These are phyloP conservation scores for Lipomyces chichibuensis DNA, from an alignment of 805 yeast species.

Conservation along the genomic window DNA sequence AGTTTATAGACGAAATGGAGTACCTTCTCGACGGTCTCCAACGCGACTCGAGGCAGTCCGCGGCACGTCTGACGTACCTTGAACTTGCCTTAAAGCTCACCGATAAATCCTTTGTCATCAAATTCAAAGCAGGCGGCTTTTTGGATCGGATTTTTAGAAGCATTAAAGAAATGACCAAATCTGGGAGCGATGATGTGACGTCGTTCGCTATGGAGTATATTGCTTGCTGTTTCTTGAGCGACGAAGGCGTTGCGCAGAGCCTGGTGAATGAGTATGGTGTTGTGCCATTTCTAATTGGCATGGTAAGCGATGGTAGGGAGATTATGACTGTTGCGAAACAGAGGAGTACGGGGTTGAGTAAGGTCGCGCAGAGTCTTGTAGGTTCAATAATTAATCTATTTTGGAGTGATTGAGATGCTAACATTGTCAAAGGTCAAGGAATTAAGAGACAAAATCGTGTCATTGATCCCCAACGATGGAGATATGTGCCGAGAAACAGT, in stretches of 20 bases:
- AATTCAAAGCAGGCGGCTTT: constrained; percentile 30
- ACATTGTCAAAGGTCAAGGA: constrained; percentile 18
- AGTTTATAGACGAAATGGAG: constrained; percentile 36
- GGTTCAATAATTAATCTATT: neutral
- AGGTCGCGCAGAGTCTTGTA: constrained; percentile 19
- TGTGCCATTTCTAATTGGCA: constrained; percentile 8
- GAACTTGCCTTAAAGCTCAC: constrained; percentile 30
- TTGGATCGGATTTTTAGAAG: constrained; percentile 14
- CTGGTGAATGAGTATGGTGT: constrained; percentile 14
- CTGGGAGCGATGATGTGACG: constrained; percentile 3
- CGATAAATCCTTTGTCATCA: constrained; percentile 24
- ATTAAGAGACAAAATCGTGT: constrained; percentile 5
- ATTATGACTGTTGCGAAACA: constrained; percentile 7
- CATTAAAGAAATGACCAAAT: constrained; percentile 4
- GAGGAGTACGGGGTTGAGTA: constrained; percentile 5
- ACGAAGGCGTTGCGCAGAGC: constrained; percentile 24
- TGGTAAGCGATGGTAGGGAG: constrained; percentile 18
- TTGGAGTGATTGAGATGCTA: neutral
- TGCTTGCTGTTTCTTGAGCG: constrained; percentile 15
- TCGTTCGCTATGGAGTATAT: constrained; percentile 25
- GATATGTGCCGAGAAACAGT: constrained; percentile 1
- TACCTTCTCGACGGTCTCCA: constrained; percentile 34
- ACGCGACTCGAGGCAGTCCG: constrained; percentile 10
- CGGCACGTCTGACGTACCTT: constrained; percentile 20
- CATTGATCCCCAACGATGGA: constrained; percentile 1